Conservation (phyloP, 1,139 yeast genomes). For the Yamadazyma kanchanaburiensis region DNA sequence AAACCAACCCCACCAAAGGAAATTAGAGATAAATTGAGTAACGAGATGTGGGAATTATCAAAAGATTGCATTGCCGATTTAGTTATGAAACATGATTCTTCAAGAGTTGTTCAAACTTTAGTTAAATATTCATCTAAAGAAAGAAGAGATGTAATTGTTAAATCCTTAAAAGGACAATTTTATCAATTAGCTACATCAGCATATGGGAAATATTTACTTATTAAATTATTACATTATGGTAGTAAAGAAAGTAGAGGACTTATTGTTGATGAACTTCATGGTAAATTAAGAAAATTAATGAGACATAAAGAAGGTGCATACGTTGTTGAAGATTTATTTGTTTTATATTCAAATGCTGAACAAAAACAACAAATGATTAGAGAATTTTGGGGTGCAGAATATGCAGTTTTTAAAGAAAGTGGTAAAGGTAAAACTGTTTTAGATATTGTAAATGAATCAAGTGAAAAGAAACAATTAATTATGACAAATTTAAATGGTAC, state of each 20-base stretch:
- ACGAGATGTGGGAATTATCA: constrained; percentile 82
- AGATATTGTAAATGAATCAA: constrained; percentile 64
- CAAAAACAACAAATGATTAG: constrained; percentile 89
- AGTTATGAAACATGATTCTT: constrained; percentile 94
- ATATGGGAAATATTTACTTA: constrained; percentile 87
- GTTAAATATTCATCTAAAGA: constrained; percentile 81
- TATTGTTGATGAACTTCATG: constrained; percentile 83
- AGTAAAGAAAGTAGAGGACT: constrained; percentile 71
- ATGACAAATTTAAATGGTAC: constrained; percentile 78
- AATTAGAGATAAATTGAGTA: constrained; percentile 73
- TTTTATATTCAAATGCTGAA: constrained; percentile 77
- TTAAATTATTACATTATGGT: constrained; percentile 90
- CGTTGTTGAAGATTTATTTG: constrained; percentile 90
- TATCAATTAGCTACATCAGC: constrained; percentile 86
- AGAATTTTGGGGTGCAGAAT: constrained; percentile 97
- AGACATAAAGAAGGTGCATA: constrained; percentile 99
- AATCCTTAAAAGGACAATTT: constrained; percentile 69
- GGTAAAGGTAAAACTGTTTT: constrained; percentile 62
- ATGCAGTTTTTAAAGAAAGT: constrained; percentile 81
- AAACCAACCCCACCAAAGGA: constrained; percentile 78
- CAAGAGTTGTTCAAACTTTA: constrained; percentile 92
- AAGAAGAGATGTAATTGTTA: constrained; percentile 70
- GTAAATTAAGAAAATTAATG: constrained; percentile 86
- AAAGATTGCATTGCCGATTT: constrained; percentile 77
- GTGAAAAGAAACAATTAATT: constrained; percentile 81